Conservation (phyloP, 257 asterid genomes). For the Marsdenia floribunda region DNA sequence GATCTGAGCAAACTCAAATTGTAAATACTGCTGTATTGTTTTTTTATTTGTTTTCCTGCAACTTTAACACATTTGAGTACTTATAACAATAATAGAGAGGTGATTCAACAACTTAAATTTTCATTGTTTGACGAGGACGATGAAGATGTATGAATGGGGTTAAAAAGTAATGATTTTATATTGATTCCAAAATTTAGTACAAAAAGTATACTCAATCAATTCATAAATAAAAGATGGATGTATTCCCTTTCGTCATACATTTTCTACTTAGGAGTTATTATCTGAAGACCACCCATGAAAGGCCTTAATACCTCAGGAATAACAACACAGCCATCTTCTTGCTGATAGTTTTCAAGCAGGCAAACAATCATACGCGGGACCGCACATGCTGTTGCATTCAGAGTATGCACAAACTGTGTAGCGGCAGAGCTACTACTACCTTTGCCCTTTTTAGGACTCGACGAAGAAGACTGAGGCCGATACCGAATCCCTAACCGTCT, state of each 20-base stretch:
- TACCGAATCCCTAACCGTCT: conserved; percentile 80
- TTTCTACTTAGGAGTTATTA: conserved; percentile 33
- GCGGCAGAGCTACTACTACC: conserved; percentile 28
- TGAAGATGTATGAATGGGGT: too few relatives aligned
- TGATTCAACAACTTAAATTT: not conserved
- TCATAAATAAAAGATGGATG: not conserved
- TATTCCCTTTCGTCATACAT: not conserved
- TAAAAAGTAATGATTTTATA: not conserved
- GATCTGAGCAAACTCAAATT: conserved; percentile 73
- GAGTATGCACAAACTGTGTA: conserved; percentile 83
- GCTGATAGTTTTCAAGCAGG: conserved; percentile 93
- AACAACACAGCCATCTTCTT: conserved; percentile 82
- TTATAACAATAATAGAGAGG: not conserved
- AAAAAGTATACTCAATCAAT: not conserved
- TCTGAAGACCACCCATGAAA: conserved; percentile 75
- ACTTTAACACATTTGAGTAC: not conserved
- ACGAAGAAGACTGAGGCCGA: conserved; percentile 58
- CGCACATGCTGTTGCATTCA: conserved; percentile 96
- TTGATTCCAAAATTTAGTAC: not conserved
- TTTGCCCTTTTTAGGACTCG: conserved; percentile 59
- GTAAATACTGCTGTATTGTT: conserved; percentile 18
- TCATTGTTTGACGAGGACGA: not conserved
- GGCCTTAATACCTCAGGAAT: conserved; percentile 80
- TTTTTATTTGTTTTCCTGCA: not conserved
- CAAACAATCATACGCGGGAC: conserved; percentile 94